Evolutionary conservation across 306 rosid genomes (phyloP).

Genomic region (Malus sieversii): DNA sequence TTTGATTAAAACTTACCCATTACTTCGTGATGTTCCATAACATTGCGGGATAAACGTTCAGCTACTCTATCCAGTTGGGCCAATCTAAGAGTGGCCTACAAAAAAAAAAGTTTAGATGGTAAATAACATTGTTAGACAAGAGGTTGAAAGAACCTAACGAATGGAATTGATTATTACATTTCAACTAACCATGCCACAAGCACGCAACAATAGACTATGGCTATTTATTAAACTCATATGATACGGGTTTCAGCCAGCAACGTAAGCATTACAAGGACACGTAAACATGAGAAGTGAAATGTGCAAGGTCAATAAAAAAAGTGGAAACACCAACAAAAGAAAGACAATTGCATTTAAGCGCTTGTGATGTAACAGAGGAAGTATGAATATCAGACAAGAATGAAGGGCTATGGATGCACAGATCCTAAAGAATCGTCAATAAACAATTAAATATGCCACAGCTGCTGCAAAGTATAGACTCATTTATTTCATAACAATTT

Average conservation of each 20-base stretch:
- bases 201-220: background rate
- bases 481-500: background rate
- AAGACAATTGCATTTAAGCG: background rate
- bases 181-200: background rate
- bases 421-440: background rate
- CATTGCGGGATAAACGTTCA: conserved; percentile 75
- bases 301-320: background rate
- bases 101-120: background rate
- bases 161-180: background rate
- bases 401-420: background rate
- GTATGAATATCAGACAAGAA: background rate
- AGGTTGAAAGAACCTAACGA: background rate
- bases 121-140: background rate
- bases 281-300: background rate
- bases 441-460: background rate
- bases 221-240: background rate
- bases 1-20: conserved; percentile 67
- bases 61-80: conserved; percentile 89
- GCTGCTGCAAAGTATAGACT: background rate
- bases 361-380: background rate
- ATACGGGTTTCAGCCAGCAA: background rate
- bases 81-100: conserved; percentile 82
- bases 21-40: conserved; percentile 98
- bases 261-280: background rate
- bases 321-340: background rate